Conservation (phyloP, 2,329 filamentous ascomycete species). For the Fusarium gaditjirri region DNA sequence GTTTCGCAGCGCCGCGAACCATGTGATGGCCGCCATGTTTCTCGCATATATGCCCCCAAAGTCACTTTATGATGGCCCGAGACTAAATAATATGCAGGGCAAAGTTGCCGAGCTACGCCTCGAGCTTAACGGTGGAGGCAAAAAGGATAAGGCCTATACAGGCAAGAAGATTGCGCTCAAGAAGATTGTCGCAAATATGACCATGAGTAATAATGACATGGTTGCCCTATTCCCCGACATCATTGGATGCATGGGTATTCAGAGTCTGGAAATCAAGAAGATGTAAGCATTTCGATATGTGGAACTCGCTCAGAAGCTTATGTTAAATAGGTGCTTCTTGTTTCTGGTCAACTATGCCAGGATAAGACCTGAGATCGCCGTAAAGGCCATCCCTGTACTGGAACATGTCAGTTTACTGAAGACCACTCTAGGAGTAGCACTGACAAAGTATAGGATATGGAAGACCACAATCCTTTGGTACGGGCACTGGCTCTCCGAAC, state of each 20-base stretch:
- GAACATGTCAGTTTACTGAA: slow-evolving; percentile 69
- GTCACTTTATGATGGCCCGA: slow-evolving; percentile 55
- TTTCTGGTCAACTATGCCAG: slow-evolving; percentile 97
- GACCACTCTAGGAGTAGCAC: not conserved
- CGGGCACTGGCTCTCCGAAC: slow-evolving; percentile 92
- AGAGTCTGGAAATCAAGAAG: slow-evolving; percentile 98
- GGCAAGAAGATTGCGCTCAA: slow-evolving; percentile 98
- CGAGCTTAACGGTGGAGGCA: slow-evolving; percentile 91
- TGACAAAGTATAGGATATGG: slow-evolving; percentile 77
- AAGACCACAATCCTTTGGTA: slow-evolving; percentile 90
- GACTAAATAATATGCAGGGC: slow-evolving; percentile 78
- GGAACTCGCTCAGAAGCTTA: slow-evolving; percentile 10
- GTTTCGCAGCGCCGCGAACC: slow-evolving; percentile 12
- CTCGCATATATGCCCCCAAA: slow-evolving; percentile 63
- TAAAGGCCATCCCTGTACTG: slow-evolving; percentile 91
- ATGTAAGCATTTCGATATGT: slow-evolving; percentile 69
- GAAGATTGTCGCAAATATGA: slow-evolving; percentile 99
- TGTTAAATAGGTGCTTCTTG: slow-evolving; percentile 82
- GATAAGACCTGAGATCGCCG: slow-evolving; percentile 90
- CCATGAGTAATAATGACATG: slow-evolving; percentile 99
- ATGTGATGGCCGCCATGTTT: slow-evolving; percentile 57
- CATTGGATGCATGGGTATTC: slow-evolving; percentile 93
- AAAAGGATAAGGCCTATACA: slow-evolving; percentile 97
- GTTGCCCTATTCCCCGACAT: slow-evolving; percentile 96
- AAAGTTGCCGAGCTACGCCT: slow-evolving; percentile 97